Base-by-base conservation (phyloP, 768 basidiomycete genomes). In the Ephemerocybe angulata region DNA sequence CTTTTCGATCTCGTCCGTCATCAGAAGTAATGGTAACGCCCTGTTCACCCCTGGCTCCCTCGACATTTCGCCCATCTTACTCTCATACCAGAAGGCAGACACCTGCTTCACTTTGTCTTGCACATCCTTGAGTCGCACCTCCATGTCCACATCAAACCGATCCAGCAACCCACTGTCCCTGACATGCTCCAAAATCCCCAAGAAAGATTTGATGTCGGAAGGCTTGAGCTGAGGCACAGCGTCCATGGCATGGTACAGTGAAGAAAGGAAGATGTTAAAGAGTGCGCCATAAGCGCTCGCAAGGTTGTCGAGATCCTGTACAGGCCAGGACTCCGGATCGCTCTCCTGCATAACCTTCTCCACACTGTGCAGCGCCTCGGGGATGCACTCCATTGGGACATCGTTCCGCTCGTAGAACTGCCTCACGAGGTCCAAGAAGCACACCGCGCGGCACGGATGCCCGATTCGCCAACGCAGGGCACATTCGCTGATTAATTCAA, bases 321-420 rank as follows among this genome's bases (percentile, higher is more conserved):
- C 73, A 2, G 89, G 79, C 96, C 97, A 98, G 41, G 82, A 76
- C 19, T 87, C 83, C 1, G 90, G 64, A 7, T 87, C 83, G 29
- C 78, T 80, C 57, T 95, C 92, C 31, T 80, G 75, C 62, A 85
- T 75, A 10, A 86, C 83, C 65, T 88, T 89, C 19, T 77, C 71
- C 19, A 96, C 79, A 54, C 83, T 84, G 42, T 84, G 80, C 44
- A 97, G 70, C 11, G 91, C 96, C 69, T 98, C 97, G 0, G 89
- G 89, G 50, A 98, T 84, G 68, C 97, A 98, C 64, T 96, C 96
- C 65, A 96, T 74, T 1, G 97, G 97, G 4, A 98, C 91, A 58
- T 93, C 87, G 58, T 89, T 87, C 30, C 88, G 82, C 70, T 94
- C 90, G 65, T 88, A 97, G 65, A 93, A 86, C 48, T 87, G 84